Conservation (phyloP, 2,329 filamentous ascomycete species). For the Onygenales sp. region DNA sequence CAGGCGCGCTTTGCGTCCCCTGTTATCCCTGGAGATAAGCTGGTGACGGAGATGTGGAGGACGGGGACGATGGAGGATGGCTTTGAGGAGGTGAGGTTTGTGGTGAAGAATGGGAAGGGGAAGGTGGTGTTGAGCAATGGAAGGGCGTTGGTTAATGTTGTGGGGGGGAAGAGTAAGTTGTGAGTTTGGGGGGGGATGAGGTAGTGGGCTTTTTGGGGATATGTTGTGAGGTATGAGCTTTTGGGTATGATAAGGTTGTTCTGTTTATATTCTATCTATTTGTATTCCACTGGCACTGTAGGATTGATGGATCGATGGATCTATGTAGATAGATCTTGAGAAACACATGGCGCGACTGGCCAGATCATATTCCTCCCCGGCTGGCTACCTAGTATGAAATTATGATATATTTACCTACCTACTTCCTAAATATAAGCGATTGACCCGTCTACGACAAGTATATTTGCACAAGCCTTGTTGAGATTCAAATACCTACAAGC, state of each 20-base stretch:
- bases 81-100: conserved; percentile 77
- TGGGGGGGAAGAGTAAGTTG: conserved; percentile 53
- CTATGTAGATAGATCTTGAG: no score
- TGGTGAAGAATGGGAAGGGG: conserved; percentile 65
- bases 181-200: conserved; percentile 25
- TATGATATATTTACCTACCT: no score
- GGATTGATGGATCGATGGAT: no score
- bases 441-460: no score
- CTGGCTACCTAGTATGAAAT: no score
- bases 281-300: neutral
- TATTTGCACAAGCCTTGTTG: no score
- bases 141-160: conserved; percentile 63
- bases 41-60: conserved; percentile 73
- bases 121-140: conserved; percentile 86
- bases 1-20: conserved; percentile 80
- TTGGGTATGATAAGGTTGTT: neutral
- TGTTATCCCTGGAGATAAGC: conserved; percentile 72
- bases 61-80: conserved; percentile 53
- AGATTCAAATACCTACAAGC: no score
- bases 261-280: neutral
- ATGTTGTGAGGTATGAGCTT: no score
- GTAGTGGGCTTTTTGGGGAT: neutral
- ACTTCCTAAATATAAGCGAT: no score
- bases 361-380: no score
- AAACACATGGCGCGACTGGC: no score